phyloP scores from a whole-genome alignment of 257 asterid species.

The Primulina huaijiensis region DNA sequence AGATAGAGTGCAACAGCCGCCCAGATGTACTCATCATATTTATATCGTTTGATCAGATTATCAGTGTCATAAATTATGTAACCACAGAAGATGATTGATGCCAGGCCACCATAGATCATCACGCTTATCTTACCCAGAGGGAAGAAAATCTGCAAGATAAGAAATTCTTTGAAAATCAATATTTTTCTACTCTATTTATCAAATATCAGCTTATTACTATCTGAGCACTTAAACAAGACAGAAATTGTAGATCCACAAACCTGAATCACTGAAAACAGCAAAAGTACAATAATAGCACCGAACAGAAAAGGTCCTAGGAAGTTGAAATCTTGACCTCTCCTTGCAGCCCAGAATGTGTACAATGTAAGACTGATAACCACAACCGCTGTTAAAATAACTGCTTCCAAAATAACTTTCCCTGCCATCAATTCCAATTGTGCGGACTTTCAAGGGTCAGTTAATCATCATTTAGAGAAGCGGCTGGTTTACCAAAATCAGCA shows the following conservation, averaged over 20 bases:
- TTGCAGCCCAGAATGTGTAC: slow-evolving; percentile 80
- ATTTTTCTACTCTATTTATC: not conserved
- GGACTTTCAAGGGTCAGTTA: not conserved
- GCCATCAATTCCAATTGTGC: not conserved
- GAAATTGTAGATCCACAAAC: slow-evolving; percentile 24
- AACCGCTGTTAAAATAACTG: slow-evolving; percentile 40
- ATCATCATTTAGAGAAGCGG: not conserved
- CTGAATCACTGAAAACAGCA: slow-evolving; percentile 45
- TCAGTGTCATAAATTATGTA: slow-evolving; percentile 53
- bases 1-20: slow-evolving; percentile 51
- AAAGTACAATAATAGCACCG: slow-evolving; percentile 36
- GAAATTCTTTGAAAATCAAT: not conserved
- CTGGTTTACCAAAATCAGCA: not conserved
- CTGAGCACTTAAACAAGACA: not conserved
- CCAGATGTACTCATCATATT: slow-evolving; percentile 58
- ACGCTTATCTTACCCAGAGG: slow-evolving; percentile 44
- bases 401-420: slow-evolving; percentile 52
- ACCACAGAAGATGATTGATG: slow-evolving; percentile 39
- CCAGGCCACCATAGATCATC: slow-evolving; percentile 41
- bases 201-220: not conserved
- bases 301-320: slow-evolving; percentile 51
- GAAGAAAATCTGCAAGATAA: slow-evolving; percentile 43
- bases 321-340: slow-evolving; percentile 53
- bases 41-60: slow-evolving; percentile 43
- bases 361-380: slow-evolving; percentile 53